phyloP scores from a whole-genome alignment of 768 basidiomycete species.

The Hortiboletus flavorubellus region DNA sequence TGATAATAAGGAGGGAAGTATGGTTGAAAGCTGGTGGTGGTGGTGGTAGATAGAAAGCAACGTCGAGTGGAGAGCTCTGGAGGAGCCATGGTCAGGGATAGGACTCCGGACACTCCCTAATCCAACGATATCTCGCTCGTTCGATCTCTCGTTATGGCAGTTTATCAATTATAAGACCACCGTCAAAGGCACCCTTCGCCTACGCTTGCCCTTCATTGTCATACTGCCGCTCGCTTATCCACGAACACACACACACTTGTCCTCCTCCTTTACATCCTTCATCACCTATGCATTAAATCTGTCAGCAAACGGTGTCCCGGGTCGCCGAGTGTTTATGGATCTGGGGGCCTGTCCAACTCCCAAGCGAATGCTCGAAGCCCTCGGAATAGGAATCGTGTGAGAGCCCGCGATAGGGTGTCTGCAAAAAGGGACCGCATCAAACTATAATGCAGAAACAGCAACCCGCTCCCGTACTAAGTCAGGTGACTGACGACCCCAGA shows the following conservation, averaged over 20 bases:
- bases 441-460: conserved; percentile 27
- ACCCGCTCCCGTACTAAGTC: conserved; percentile 6
- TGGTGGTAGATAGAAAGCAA: conserved; percentile 23
- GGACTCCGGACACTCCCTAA: conserved; percentile 33
- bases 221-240: conserved; percentile 13
- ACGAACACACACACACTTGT: conserved; percentile 42
- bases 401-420: conserved; percentile 31
- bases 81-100: conserved; percentile 9
- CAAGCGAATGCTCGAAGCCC: conserved; percentile 22
- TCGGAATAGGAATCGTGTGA: conserved; percentile 20
- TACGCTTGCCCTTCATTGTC: conserved; percentile 11
- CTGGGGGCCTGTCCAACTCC: conserved; percentile 17
- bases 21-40: conserved; percentile 25
- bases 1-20: conserved; percentile 7
- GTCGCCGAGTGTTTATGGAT: conserved; percentile 25
- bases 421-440: conserved; percentile 37
- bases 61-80: conserved; percentile 12
- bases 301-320: conserved; percentile 28
- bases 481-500: conserved; percentile 16
- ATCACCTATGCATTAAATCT: conserved; percentile 39
- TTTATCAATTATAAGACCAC: conserved; percentile 5
- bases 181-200: conserved; percentile 6
- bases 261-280: conserved; percentile 47
- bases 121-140: conserved; percentile 8
- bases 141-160: conserved; percentile 12